These are phyloP conservation scores for Letharia lupina DNA, from an alignment of 495 filamentous ascomycete species.

Conservation along the genomic window DNA sequence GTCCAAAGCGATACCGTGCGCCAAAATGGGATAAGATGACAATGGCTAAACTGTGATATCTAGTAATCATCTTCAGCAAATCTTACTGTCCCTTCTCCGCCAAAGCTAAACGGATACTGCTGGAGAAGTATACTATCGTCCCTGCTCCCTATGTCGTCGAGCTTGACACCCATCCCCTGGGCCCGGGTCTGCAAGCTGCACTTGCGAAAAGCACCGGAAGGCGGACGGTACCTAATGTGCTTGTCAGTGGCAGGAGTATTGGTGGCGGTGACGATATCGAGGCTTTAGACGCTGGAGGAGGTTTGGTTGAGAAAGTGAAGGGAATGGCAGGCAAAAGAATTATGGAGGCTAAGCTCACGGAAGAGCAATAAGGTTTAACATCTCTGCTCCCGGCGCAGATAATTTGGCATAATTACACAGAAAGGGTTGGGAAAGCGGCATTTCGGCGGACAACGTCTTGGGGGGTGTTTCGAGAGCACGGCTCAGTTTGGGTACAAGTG, in stretches of 20 bases:
- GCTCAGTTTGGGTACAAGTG: not conserved
- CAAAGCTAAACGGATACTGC: conserved; percentile 72
- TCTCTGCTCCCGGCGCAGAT: not conserved
- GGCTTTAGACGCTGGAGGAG: conserved; percentile 58
- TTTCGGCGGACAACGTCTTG: not conserved
- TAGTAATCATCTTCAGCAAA: conserved; percentile 94
- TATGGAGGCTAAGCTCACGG: conserved; percentile 38
- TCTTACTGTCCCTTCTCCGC: conserved; percentile 80
- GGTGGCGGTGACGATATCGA: conserved; percentile 84
- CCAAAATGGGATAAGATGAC: not conserved
- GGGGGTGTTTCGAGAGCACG: not conserved
- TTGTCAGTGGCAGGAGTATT: conserved; percentile 81
- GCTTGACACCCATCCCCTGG: conserved; percentile 73
- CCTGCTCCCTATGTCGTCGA: conserved; percentile 85
- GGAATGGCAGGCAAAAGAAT: conserved; percentile 64
- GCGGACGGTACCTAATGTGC: conserved; percentile 81
- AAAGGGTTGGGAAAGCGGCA: not conserved
- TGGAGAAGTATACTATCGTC: conserved; percentile 71
- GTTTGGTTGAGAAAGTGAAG: conserved; percentile 62
- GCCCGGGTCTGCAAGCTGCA: conserved; percentile 56
- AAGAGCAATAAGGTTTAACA: conserved; percentile 2
- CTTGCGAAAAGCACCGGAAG: conserved; percentile 67
- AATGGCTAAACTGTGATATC: conserved; percentile 21
- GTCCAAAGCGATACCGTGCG: conserved; percentile 23
- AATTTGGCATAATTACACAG: not conserved